Base-by-base conservation (phyloP, 495 filamentous ascomycete species). In the Neurospora cerealis region DNA sequence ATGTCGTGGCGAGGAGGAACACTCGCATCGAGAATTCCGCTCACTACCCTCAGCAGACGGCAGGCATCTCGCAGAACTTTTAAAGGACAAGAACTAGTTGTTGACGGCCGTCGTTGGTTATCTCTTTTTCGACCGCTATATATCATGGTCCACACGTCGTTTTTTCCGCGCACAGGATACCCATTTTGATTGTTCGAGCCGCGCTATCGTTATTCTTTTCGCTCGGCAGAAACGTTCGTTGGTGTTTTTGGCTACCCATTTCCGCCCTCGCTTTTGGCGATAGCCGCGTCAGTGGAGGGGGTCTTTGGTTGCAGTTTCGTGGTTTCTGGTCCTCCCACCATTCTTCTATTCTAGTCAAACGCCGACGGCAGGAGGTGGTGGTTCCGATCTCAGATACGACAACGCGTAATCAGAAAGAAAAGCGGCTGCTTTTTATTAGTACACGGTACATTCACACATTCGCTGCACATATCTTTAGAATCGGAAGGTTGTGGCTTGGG, bases 41-140 rank as follows among this genome's bases (percentile, higher is more conserved):
- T 39, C 91, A 96, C 44, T 95, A 92, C 77, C 94, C 94, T 13
- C 92, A 95, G 79, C 93, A 96, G 85, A 97, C 92, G 77, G 93
- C 94, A 38, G 96, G 96, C 70, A 99, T 99, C 79, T 93, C 96
- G n/a, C 96, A 98, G 80, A 99, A 99, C 78, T 99, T 99, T 77
- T 99, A 87, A 80, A 32, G 15, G 13, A 62, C 2, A 28, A 36
- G 28, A 32, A 28, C 13, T 66, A 66, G 54, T 66, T 66, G 28
- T 66, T 36, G 54, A 66, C 15, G 28, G 28, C 34, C 28, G 54
- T 62, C 54, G 54, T 34, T 66, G 32, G 54, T 66, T 66, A 66
- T 66, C 54, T 66, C 54, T 66, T 34, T 34, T 66, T 66, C 13
- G 54, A 66, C 32, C 54, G 54, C 54, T 66, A 34, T 66, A 66